Base-by-base conservation (phyloP, 768 basidiomycete genomes). In the Kwoniella mangroviensis region DNA sequence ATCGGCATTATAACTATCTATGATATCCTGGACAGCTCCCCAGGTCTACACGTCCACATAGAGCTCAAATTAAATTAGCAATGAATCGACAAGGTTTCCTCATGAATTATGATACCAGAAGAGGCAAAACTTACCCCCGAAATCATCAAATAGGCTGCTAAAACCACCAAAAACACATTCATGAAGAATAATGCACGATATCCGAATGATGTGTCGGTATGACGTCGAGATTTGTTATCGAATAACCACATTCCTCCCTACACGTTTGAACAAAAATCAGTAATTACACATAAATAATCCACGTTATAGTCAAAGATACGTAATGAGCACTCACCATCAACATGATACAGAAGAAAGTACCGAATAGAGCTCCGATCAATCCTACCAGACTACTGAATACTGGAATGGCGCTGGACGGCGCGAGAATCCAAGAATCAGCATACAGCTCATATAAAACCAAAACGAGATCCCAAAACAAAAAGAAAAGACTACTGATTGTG, bases 201-300 rank as follows among this genome's bases (percentile, higher is more conserved):
- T 52, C 68, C 68, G 2, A 76, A 65, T 3, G 73, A 72, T 42
- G 73, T 74, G 68, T 73, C 64, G 22, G 68, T 61, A 19, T 74
- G 67, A 43, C 74, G 65, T 34, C 66, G 22, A 22, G 62, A 17
- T 42, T 58, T 58, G 63, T 73, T 68, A 60, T 76, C 73, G 69
- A 68, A 73, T 28, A 81, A 65, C 78, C 78, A 81, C 75, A 81
- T 76, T 56, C 53, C 71, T 22, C 69, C 72, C 63, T 75, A 63
- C 11, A 70, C 45, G 34, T 34, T 34, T 34, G 1, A 55, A 55
- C n/a, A 26, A 42, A 17, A 68, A 51, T 63, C 24, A 63, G 43
- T 40, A 41, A 11, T n/a, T 43, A 52, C n/a, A 15, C n/a, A 17
- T 4, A 26, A 2, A 40, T 11, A 17, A 13, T 52, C 1, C 51